phyloP scores from a whole-genome alignment of 306 rosid genomes.

The Glycyrrhiza uralensis region DNA sequence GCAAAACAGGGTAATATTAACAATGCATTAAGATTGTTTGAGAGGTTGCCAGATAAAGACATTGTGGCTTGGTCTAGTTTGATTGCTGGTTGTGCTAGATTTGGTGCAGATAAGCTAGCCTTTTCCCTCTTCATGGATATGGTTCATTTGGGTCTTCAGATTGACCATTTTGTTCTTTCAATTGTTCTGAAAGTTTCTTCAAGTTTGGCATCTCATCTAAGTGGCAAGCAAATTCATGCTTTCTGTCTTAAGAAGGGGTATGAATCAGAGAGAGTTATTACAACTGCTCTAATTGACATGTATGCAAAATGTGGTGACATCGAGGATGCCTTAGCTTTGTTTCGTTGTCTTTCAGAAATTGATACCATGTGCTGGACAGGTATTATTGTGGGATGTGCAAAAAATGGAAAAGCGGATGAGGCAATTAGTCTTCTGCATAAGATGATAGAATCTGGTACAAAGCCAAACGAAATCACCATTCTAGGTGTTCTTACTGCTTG shows the following conservation, averaged over 20 bases:
- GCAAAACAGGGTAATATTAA: conserved; percentile 52
- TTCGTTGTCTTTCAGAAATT: conserved; percentile 42
- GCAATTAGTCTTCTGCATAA: conserved; percentile 52
- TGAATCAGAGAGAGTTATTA: conserved; percentile 57
- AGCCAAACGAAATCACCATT: conserved; percentile 75
- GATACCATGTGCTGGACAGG: conserved; percentile 86
- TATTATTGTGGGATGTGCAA: conserved; percentile 87
- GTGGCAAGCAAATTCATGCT: conserved; percentile 78
- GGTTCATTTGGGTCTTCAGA: conserved; percentile 47
- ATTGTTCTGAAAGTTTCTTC: conserved; percentile 65
- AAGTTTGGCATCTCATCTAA: conserved; percentile 55
- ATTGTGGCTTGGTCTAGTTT: conserved; percentile 78
- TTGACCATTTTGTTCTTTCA: conserved; percentile 74
- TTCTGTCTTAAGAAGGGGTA: conserved; percentile 69
- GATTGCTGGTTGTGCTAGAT: conserved; percentile 69
- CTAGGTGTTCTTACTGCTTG: conserved; percentile 85
- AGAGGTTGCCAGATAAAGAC: conserved; percentile 65
- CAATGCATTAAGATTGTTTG: conserved; percentile 54
- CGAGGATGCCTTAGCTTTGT: conserved; percentile 60
- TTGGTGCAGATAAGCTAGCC: conserved; percentile 49
- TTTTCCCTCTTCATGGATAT: conserved; percentile 60
- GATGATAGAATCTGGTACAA: conserved; percentile 64
- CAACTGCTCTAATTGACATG: conserved; percentile 74
- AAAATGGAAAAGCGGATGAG: conserved; percentile 73
- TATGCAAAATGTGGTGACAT: conserved; percentile 88